Evolutionary conservation across 2,329 filamentous ascomycete species (phyloP), one percentile per base, ranked within the genome.

Genomic region (Akanthomyces lecanii): DNA sequence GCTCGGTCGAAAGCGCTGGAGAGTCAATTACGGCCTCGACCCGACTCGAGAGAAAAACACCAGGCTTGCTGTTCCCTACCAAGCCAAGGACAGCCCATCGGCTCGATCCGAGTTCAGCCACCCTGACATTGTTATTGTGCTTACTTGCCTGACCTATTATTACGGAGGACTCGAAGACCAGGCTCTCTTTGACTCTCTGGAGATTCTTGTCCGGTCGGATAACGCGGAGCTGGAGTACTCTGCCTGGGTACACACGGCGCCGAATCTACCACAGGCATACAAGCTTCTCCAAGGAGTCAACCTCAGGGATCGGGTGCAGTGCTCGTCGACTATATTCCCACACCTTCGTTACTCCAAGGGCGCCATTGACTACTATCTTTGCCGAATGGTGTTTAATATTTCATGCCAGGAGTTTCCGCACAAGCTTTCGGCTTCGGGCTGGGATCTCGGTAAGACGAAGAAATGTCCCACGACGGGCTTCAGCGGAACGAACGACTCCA

Each of bases 401-500:
- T 81, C 87, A 21, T 80, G 84, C 65, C 85, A 81, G 25, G 83
- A 90, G 64, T 91, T 89, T 54, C 81, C 83, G 0, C 62, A 78
- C 12, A 91, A 90, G 64, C 72, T 91, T 0, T 86, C 84, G 0
- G 79, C 85, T 0, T 90, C 87, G 0, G 87, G 86, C 0, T 91
- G 88, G 88, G 87, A 91, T 64, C 74, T 90, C 23, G 84, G 76
- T 0, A 70, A 75, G 47, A 56, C 53, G 4, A 86, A 82, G 62
- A 8, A 25, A 0, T 74, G 83, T n/a, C 77, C 80, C 0, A 86
- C 81, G 0, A 87, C 85, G 0, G 89, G 89, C 0, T 92, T 92
- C 68, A 89, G 86, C 61, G 88, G 89, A 0, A 92, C 89, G 0
- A 88, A 86, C 36, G 88, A 91, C 66, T 85, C 82, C 0, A 72